Evolutionary conservation across 2,329 filamentous ascomycete genomes (phyloP).

Genomic region (Orbilia ellipsospora): DNA sequence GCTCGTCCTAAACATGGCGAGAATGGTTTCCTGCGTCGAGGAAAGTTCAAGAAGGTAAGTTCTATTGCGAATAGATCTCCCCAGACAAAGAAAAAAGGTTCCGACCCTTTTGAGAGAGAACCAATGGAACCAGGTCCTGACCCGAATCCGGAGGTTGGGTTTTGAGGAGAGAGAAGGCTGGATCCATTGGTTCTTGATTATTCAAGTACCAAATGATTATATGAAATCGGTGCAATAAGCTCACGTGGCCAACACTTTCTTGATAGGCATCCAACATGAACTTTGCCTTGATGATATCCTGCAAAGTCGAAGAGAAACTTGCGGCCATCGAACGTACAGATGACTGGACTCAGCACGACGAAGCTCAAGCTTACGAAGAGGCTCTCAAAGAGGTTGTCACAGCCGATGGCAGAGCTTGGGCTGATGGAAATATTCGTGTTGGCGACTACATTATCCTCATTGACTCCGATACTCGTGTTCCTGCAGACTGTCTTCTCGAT

Average conservation of each 20-base stretch:
- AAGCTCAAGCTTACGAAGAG: constrained; percentile 73
- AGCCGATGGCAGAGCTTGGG: constrained; percentile 77
- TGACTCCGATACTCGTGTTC: constrained; percentile 82
- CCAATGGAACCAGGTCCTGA: background rate
- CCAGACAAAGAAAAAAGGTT: background rate
- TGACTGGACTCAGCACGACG: constrained; percentile 76
- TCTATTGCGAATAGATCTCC: constrained; percentile 58
- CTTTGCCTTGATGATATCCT: constrained; percentile 74
- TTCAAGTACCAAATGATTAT: background rate
- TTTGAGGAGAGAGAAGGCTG: background rate
- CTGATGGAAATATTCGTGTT: constrained; percentile 84
- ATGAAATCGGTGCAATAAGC: constrained; percentile 26
- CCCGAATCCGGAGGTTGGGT: background rate
- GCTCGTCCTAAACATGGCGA: constrained; percentile 74
- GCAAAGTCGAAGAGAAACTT: constrained; percentile 77
- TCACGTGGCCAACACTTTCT: constrained; percentile 60
- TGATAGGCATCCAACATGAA: constrained; percentile 79
- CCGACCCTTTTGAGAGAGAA: too few species aligned
- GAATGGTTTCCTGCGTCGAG: constrained; percentile 71
- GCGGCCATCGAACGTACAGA: constrained; percentile 68
- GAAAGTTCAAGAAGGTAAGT: constrained; percentile 68
- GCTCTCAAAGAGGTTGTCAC: constrained; percentile 75
- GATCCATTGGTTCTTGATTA: constrained; percentile 6
- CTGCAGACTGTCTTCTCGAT: constrained; percentile 79
- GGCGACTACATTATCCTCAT: constrained; percentile 85